Base-by-base conservation (phyloP, 148 eudicot species). In the Amaranthus palmeri region DNA sequence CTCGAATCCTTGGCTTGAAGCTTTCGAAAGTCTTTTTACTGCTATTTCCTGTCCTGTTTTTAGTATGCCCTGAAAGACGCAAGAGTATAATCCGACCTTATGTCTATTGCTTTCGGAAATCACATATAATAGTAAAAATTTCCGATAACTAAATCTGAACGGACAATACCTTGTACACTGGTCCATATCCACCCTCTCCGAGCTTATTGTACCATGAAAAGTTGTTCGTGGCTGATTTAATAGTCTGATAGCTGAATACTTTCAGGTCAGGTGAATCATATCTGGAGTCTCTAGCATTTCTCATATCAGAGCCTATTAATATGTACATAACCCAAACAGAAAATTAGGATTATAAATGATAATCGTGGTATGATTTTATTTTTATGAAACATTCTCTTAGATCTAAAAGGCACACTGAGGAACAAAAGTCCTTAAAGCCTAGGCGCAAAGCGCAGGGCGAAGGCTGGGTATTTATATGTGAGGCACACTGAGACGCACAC, bases 141-240 rank as follows among this genome's bases (percentile, higher is more conserved):
- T 25, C 36, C 36, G 36, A 70, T 41, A 69, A 40, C 36, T 25
- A 25, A 25, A 25, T 25, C 36, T 25, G 36, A 25, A 25, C 36
- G 36, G 36, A 25, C 36, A 25, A 50, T 79, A 84, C 87, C 84
- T 81, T 84, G 47, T 78, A 81, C 36, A 84, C 84, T 4, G 84
- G 84, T 62, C 84, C 87, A 76, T 17, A 84, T 15, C 87, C 87
- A 69, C 87, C 87, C 65, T 81, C 79, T 45, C 87, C 84, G 10
- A 84, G 80, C 79, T 79, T 81, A 56, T 76, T 78, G 53, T 57
- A 50, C 9, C 0, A 1, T 6, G 84, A 78, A 70, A 84, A 84
- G 43, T 69, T 68, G 15, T 68, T 54, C 67, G 87, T 84, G 52
- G 82, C 82, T 4, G 54, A 69, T 66, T 47, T 57, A 14, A 84